Evolutionary conservation across 2,329 filamentous ascomycete species (phyloP), one percentile per base, ranked within the genome.

Genomic region (Hypoxylon sp.): DNA sequence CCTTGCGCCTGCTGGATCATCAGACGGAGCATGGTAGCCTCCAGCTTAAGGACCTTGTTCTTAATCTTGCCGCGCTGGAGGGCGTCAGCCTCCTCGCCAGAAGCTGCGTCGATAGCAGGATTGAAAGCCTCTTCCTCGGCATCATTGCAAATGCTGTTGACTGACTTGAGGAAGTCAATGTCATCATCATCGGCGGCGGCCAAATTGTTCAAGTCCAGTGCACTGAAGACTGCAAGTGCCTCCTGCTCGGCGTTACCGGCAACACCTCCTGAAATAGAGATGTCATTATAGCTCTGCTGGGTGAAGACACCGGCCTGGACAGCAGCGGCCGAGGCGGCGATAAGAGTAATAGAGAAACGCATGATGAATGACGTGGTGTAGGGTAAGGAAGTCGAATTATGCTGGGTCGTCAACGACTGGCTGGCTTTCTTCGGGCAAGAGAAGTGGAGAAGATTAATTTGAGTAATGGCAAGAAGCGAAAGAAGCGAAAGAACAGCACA

Each of bases 41-140:
- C 83, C 68, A 88, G 80, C 80, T 89, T 88, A 57, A 88, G 78
- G 14, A 88, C 84, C 80, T 88, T 88, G 82, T 88, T 88, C 83
- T 87, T 86, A 67, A 84, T 88, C 80, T 88, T 88, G 74, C 85
- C 85, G 58, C 82, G 80, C 82, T 84, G 60, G 11, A 88, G 81
- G 54, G 86, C 85, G 22, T 81, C 81, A 2, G 82, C 84, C 42
- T 79, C 81, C 51, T 78, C 81, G 9, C 83, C 85, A 9, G 73
- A 77, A 0, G 83, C 84, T 3, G 80, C 83, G 10, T 81, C 83
- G 61, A 88, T 84, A 11, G 86, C 86, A 1, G 83, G 75, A 72
- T 88, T 88, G 78, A 88, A 89, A 1, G 82, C 86, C 1, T 83
- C 77, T 0, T 74, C 80, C 74, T 88, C 87, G 1, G 86, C 86